These are phyloP conservation scores for Eudorina sp. DNA, from an alignment of 139 green algal species.

Conservation along the genomic window DNA sequence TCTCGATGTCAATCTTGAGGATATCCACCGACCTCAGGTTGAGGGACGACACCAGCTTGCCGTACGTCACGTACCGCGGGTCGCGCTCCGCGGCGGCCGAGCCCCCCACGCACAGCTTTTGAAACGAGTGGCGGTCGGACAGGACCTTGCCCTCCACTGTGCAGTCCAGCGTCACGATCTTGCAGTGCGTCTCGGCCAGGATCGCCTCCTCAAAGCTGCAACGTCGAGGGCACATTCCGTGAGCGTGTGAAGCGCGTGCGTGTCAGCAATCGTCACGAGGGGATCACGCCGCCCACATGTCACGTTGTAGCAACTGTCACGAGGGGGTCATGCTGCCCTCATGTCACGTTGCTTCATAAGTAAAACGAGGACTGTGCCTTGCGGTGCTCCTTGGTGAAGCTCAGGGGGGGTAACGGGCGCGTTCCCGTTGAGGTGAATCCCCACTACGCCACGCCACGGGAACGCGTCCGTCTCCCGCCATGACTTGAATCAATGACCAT, in stretches of 20 bases:
- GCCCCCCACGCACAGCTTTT: neutral
- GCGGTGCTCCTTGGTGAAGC: no score
- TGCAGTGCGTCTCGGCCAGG: neutral
- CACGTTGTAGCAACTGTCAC: no score
- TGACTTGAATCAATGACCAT: no score
- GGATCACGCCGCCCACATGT: no score
- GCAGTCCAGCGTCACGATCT: neutral
- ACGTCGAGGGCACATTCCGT: neutral
- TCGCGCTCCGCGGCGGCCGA: neutral
- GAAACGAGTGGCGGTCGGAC: neutral
- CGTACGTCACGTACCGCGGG: neutral
- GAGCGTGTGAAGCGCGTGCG: neutral
- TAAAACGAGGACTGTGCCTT: no score
- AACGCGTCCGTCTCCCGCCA: no score
- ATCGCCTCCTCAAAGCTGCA: neutral
- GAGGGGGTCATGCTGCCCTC: no score
- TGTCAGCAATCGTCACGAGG: no score
- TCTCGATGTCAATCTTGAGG: conserved; percentile 54
- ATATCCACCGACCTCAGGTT: neutral
- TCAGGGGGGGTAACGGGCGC: no score
- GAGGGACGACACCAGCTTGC: neutral
- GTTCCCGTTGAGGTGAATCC: no score
- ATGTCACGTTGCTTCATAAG: no score
- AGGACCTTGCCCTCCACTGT: neutral
- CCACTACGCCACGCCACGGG: no score